Conservation (phyloP, 2,329 filamentous ascomycete genomes). For the Didymella arachidicola region DNA sequence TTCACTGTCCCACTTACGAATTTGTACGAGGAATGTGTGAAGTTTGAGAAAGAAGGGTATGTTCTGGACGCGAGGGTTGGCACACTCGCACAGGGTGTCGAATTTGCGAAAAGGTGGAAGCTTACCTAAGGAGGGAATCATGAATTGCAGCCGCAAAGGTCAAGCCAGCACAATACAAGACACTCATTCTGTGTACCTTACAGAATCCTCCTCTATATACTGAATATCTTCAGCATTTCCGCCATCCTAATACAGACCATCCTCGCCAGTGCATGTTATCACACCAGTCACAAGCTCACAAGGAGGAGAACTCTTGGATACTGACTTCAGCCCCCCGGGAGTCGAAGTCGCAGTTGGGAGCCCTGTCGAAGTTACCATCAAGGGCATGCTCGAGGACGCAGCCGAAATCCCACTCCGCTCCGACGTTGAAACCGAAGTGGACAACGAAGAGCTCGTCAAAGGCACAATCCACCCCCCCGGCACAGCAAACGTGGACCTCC, state of each 20-base stretch:
- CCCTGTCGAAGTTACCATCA: too few species aligned
- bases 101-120: constrained; percentile 67
- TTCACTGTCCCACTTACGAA: constrained; percentile 71
- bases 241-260: not conserved
- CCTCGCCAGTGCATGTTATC: not conserved
- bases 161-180: too few species aligned
- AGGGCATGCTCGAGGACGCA: too few species aligned
- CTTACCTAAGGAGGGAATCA: constrained; percentile 1
- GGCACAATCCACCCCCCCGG: not conserved
- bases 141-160: too few species aligned
- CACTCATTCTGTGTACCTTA: too few species aligned
- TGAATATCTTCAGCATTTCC: not conserved
- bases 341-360: too few species aligned
- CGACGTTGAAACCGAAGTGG: not conserved
- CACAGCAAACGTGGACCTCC: constrained; percentile 5
- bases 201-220: too few species aligned
- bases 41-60: constrained; percentile 73
- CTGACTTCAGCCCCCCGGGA: not conserved
- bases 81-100: constrained; percentile 79
- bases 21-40: constrained; percentile 72
- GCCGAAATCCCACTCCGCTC: not conserved
- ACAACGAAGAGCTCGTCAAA: not conserved
- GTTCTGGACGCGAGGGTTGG: constrained; percentile 82
- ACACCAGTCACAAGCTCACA: not conserved
- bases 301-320: not conserved